These are phyloP conservation scores for Neodidymelliopsis sp. DNA, from an alignment of 2,329 filamentous ascomycete species.

Conservation along the genomic window DNA sequence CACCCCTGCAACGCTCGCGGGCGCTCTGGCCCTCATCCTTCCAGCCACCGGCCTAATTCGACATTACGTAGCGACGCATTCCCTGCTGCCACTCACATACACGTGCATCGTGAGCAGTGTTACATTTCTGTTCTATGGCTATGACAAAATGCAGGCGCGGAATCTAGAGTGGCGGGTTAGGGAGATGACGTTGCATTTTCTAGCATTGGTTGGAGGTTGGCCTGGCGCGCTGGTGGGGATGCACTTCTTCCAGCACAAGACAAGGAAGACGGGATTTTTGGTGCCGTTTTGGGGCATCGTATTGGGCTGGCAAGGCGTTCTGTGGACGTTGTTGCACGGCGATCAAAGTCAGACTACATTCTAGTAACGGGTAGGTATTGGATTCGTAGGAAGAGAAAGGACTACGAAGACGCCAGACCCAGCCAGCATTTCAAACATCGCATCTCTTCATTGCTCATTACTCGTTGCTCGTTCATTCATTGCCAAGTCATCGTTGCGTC, in stretches of 20 bases:
- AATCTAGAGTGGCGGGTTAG: conserved; percentile 44
- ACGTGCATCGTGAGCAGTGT: conserved; percentile 27
- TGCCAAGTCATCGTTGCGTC: conserved; percentile 15
- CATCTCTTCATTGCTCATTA: conserved; percentile 6
- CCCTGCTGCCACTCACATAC: conserved; percentile 27
- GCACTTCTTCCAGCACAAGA: conserved; percentile 50
- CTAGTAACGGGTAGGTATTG: conserved; percentile 12
- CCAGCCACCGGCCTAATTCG: conserved; percentile 60
- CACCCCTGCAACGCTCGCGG: conserved; percentile 34
- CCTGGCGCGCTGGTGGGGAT: conserved; percentile 43
- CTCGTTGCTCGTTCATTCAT: conserved; percentile 5
- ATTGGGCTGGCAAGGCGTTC: conserved; percentile 36
- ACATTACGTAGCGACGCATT: conserved; percentile 28
- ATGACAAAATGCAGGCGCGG: conserved; percentile 47
- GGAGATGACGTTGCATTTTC: conserved; percentile 40
- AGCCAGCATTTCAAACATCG: conserved; percentile 8
- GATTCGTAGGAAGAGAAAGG: neutral
- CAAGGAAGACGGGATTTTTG: conserved; percentile 39
- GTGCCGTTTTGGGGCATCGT: conserved; percentile 44
- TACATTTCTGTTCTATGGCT: conserved; percentile 44
- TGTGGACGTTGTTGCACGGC: conserved; percentile 22
- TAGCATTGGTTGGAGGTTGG: conserved; percentile 44
- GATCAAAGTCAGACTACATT: conserved; percentile 13
- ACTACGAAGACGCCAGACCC: conserved; percentile 1
- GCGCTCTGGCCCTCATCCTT: conserved; percentile 57